phyloP scores from a whole-genome alignment of 1,284 basidiomycete genomes.

The Fomes fomentarius region DNA sequence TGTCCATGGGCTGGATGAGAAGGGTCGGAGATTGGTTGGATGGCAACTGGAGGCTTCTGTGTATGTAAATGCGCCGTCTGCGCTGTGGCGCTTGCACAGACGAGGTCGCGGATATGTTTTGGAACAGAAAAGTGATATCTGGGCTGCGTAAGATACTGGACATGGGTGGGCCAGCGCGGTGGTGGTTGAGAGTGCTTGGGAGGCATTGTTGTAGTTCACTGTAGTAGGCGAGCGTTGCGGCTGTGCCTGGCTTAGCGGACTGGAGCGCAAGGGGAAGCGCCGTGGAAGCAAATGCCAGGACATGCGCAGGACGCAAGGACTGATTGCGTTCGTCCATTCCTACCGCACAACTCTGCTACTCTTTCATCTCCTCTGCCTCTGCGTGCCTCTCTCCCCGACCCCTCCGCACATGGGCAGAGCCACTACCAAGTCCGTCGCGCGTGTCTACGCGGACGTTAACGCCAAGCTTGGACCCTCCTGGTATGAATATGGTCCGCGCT shows the following conservation, averaged over 20 bases:
- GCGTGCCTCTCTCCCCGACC: slow-evolving; percentile 4
- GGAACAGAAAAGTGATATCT: slow-evolving; percentile 60
- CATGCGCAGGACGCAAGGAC: slow-evolving; percentile 24
- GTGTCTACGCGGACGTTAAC: slow-evolving; percentile 79
- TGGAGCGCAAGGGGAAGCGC: slow-evolving; percentile 7
- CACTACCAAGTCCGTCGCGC: slow-evolving; percentile 70
- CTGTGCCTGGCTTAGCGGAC: slow-evolving; percentile 1
- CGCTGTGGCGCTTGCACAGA: slow-evolving; percentile 15
- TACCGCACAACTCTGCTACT: slow-evolving; percentile 11
- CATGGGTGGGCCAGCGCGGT: slow-evolving; percentile 52
- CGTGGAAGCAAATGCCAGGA: slow-evolving; percentile 11
- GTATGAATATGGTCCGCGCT: slow-evolving; percentile 75
- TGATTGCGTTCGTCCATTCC: slow-evolving; percentile 18
- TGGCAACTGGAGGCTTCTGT: slow-evolving; percentile 23
- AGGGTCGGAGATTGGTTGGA: slow-evolving; percentile 28
- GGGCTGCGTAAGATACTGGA: slow-evolving; percentile 48
- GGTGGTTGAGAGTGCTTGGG: slow-evolving; percentile 31
- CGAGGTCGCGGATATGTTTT: slow-evolving; percentile 33
- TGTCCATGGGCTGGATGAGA: slow-evolving; percentile 68
- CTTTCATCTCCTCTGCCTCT: slow-evolving; percentile 17
- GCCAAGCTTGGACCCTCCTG: slow-evolving; percentile 72
- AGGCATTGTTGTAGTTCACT: background rate
- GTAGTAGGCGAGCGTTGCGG: background rate
- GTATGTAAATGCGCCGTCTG: background rate
- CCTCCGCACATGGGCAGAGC: slow-evolving; percentile 58